A percentile compares a stretch with the other conserved stretches of the same genome.
Conservation (phyloP, 2,329 filamentous ascomycete species). For the Aaosphaeria pasadenensis region DNA sequence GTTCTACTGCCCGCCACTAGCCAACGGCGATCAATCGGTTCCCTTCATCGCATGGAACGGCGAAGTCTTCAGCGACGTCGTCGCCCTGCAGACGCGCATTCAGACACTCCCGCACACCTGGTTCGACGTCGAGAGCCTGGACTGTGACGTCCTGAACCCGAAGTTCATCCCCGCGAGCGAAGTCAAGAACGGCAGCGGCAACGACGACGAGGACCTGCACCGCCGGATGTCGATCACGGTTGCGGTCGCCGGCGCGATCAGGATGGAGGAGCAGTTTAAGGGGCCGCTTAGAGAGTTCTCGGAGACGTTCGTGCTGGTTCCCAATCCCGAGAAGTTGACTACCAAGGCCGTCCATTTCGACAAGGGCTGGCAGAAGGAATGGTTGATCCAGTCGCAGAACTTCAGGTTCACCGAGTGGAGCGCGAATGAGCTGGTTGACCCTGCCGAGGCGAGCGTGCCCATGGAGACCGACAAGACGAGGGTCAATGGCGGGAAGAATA, state of each 20-base stretch:
- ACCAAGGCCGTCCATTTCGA: conserved; percentile 1
- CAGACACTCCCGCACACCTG: conserved; percentile 56
- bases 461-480: conserved; percentile 1
- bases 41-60: conserved; percentile 80
- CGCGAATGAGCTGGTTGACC: not conserved
- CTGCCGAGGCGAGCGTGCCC: not conserved
- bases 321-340: conserved; percentile 41
- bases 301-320: conserved; percentile 78
- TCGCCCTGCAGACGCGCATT: conserved; percentile 67
- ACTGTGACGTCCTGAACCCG: conserved; percentile 75
- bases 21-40: conserved; percentile 48
- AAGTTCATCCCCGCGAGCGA: conserved; percentile 43
- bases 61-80: conserved; percentile 59
- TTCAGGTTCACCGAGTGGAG: conserved; percentile 42
- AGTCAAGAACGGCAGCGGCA: conserved; percentile 12
- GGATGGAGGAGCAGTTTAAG: conserved; percentile 59
- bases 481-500: not conserved
- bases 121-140: conserved; percentile 73
- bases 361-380: conserved; percentile 24
- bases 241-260: conserved; percentile 70
- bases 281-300: conserved; percentile 68
- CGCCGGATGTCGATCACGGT: conserved; percentile 69
- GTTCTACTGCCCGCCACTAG: conserved; percentile 66
- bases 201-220: conserved; percentile 37
- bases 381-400: conserved; percentile 43